Base-by-base conservation (phyloP, 768 basidiomycete genomes). In the Piloderma croceum region DNA sequence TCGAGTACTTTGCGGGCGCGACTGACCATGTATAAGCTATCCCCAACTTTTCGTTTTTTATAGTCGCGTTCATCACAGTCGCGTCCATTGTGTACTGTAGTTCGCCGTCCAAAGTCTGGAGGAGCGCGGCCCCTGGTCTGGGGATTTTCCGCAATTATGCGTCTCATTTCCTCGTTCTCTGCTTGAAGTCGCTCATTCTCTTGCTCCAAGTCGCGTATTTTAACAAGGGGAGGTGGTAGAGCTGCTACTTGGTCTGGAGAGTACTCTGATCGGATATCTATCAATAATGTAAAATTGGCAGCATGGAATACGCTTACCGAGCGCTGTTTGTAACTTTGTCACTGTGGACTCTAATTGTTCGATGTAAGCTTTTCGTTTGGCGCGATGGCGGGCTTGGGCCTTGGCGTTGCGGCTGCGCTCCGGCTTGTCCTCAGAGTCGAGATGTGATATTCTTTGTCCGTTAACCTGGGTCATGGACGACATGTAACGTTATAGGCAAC, bases 281-380 rank as follows among this genome's bases (percentile, higher is more conserved):
- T n/a, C n/a, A n/a, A n/a, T n/a, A n/a, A n/a, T n/a, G n/a, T n/a
- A n/a, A n/a, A n/a, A n/a, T n/a, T n/a, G n/a, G n/a, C n/a, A n/a
- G n/a, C n/a, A n/a, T n/a, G n/a, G n/a, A n/a, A n/a, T n/a, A n/a
- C n/a, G n/a, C n/a, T 81, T 76, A 2, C 81, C 79, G 29, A 87
- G 69, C 0, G 81, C 78, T 0, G 79, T 79, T 54, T 90, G 88
- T 3, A 91, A 75, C 54, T 88, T 88, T 1, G 84, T 83, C 22
- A 91, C 87, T 1, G 85, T 90, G 58, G 84, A 79, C 51, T 91
- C 88, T 44, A 91, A 73, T 74, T 89, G 85, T 51, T 90, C 87
- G 56, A 91, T 90, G 69, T 91, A 91, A 9, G 89, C 89, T 68
- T 91, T 91, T 64, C 89, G 76, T 63, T 91, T 91, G 59, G 88